phyloP scores from a whole-genome alignment of 75 land plant genomes.

The Selaginella moellendorffii region DNA sequence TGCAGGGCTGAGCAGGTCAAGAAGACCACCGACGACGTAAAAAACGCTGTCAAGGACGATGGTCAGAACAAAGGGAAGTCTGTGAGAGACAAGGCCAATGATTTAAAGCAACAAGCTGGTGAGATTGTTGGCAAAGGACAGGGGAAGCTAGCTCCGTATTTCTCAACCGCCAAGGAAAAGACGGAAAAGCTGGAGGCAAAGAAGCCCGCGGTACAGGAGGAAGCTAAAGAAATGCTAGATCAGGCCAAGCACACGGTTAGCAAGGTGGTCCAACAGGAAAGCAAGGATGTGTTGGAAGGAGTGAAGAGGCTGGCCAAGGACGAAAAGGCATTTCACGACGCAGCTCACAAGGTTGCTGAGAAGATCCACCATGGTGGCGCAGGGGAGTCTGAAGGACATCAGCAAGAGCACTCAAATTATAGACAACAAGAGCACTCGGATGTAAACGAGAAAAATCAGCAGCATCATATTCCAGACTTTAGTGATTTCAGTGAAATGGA shows the following conservation, averaged over 20 bases:
- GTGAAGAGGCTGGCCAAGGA: neutral
- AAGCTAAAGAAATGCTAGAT: neutral
- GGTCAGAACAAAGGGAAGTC: neutral
- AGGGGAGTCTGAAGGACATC: neutral
- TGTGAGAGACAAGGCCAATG: neutral
- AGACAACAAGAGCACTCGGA: neutral
- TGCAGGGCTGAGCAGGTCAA: neutral
- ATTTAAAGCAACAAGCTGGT: no score
- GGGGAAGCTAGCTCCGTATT: neutral
- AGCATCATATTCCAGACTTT: neutral
- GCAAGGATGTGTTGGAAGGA: neutral
- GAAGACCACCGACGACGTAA: neutral
- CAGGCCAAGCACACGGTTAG: neutral
- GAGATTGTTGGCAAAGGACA: no score
- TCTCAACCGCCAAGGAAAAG: no score
- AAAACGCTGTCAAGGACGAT: neutral
- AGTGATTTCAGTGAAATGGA: neutral
- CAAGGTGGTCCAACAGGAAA: neutral
- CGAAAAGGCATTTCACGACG: neutral
- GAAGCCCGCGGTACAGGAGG: neutral
- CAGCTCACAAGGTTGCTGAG: neutral
- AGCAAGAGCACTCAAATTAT: no score
- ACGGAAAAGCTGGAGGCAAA: neutral
- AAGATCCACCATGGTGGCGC: neutral
- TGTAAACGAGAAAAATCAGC: neutral